These are phyloP conservation scores for Pulveroboletus sp. DNA, from an alignment of 768 basidiomycete genomes.

Conservation along the genomic window DNA sequence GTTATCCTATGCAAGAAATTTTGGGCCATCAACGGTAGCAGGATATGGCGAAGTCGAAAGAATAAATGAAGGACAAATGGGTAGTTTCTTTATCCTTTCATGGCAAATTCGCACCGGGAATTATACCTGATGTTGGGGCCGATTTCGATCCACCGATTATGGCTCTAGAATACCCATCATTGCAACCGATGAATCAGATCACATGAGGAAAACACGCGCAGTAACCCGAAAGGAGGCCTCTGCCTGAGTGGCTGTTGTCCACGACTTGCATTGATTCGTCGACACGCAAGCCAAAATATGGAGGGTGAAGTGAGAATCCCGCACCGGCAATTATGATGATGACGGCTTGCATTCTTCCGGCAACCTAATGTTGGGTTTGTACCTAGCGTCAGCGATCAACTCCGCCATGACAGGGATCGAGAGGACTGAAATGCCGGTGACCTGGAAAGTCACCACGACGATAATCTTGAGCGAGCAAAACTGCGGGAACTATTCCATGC, in stretches of 20 bases:
- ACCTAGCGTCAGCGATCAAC: slow-evolving; percentile 1
- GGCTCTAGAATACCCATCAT: background rate
- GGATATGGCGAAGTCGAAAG: background rate
- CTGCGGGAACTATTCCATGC: background rate
- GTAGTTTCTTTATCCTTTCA: background rate
- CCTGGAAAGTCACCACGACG: slow-evolving; percentile 17
- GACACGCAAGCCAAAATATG: background rate
- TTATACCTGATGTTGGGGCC: background rate
- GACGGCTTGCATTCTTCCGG: slow-evolving; percentile 11
- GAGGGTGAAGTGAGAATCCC: slow-evolving; percentile 1
- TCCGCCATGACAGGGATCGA: slow-evolving; percentile 14
- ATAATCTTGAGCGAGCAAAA: slow-evolving; percentile 9
- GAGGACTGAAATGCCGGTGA: slow-evolving; percentile 15
- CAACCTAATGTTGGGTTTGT: slow-evolving; percentile 2
- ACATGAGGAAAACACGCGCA: slow-evolving; percentile 10
- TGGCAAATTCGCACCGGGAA: background rate
- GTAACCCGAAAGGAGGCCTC: slow-evolving; percentile 2
- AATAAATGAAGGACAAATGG: background rate
- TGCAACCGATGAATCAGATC: slow-evolving; percentile 1
- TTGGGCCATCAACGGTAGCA: background rate
- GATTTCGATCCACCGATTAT: slow-evolving; percentile 7
- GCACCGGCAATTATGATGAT: slow-evolving; percentile 10
- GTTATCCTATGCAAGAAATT: background rate
- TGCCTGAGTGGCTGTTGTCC: background rate
- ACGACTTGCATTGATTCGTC: slow-evolving; percentile 1